Evolutionary conservation across 139 green algal species (phyloP), one percentile per base, ranked within the genome.

Genomic region (Volvox africanus): DNA sequence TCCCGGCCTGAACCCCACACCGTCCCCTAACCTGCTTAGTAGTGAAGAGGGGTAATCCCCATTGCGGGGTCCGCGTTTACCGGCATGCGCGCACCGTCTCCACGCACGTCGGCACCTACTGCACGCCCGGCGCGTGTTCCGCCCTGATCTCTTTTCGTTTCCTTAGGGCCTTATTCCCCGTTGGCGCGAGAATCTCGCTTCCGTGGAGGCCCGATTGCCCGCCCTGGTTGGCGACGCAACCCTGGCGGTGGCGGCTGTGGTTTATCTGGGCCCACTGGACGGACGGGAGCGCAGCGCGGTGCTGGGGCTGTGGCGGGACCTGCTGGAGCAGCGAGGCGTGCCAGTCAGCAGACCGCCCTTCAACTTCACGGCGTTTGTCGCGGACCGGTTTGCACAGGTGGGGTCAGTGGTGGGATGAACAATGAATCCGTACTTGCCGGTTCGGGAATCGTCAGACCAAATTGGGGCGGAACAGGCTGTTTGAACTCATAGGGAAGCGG

Each of bases 231-330:
- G 92, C 1, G 88, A 94, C 28, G 78, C 88, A 61, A 88, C 80
- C 6, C 92, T 94, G 32, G 88, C 83, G 24, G 82, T 90, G 36
- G 69, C 84, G 1, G 36, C 83, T 0, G 76, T 87, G 14, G 83
- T 89, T 37, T 94, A 94, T 84, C 76, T 86, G 35, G 92, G 92
- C 6, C 65, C 88, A 11, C 76, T 94, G 88, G 82, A 91, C 77
- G 67, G 83, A 76, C 71, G 30, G 20, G 87, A 94, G 84, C 88
- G 92, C 2, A 33, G 20, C 9, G 77, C 88, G 24, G 92, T 91
- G 69, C 69, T 93, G 79, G 86, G 37, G 36, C 86, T 87, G 55
- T 91, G 81, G 91, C 73, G 81, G 18, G 86, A 90, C n/a, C 86
- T 90, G 55, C 86, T 90, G n/a, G 14, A 36, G 73, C 2, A 62